Base-by-base conservation (phyloP, 2,329 filamentous ascomycete species). In the Ilyonectria sp. region DNA sequence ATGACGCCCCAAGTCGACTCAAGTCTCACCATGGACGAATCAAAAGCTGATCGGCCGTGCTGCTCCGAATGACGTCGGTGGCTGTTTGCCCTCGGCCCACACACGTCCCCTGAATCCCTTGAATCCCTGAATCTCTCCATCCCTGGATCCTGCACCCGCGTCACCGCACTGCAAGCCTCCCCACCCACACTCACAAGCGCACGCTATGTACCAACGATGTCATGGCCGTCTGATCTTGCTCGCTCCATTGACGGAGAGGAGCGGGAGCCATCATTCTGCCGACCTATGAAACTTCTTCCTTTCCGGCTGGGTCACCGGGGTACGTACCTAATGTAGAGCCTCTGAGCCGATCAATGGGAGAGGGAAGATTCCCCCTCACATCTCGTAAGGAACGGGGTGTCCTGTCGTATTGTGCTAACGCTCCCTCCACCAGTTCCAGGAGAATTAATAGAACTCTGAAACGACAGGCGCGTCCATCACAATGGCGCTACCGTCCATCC, bases 21-120 rank as follows among this genome's bases (percentile, higher is more conserved):
- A 46, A 31, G 54, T 40, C 63, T 55, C 60, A 58, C 29, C 43
- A 31, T 62, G 60, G 43, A 60, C 66, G 69, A 71, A 75, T 71
- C 53, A 67, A 47, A 72, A 61, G 56, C 57, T 46, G 57, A 71
- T 71, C 64, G 64, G 67, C 61, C 52, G 40, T 47, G 40, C 55
- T 66, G n/a, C 60, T n/a, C 57, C 67, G n/a, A 73, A 69, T 76
- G 75, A 76, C 75, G 74, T 76, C 46, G 59, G 60, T 72, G 73
- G 73, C 73, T 71, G 65, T 66, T 62, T 54, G 44, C 59, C 44
- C 53, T 56, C 9, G 57, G 56, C 60, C 54, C 66, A 57, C 65
- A 37, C 50, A 60, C 31, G 62, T 71, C 74, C 74, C 73, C 70
- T 76, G 66, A 61, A 65, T 47, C 57, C 63, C 52, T 60, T 60